These are phyloP conservation scores for Saccharomyces eubayanus DNA, from an alignment of 805 yeast species.

Conservation along the genomic window DNA sequence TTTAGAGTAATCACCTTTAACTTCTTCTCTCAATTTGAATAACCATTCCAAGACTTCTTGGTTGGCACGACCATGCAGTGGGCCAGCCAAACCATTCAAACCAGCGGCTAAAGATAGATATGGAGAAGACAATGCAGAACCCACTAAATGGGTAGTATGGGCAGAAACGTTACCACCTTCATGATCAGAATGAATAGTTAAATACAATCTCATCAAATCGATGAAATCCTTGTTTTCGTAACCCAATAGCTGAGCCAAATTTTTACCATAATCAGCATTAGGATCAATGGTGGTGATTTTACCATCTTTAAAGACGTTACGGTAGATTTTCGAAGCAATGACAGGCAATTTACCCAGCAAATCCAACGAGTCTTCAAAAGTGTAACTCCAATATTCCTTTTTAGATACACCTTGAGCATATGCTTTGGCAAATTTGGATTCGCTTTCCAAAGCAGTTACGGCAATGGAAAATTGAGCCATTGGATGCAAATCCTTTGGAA, in stretches of 20 bases:
- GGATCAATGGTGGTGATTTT: conserved; percentile 45
- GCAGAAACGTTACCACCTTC: conserved; percentile 89
- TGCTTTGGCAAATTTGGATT: conserved; percentile 77
- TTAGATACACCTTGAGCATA: conserved; percentile 77
- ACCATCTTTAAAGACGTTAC: conserved; percentile 79
- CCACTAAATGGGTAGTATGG: conserved; percentile 78
- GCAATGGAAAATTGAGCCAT: conserved; percentile 88
- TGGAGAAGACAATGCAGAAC: conserved; percentile 75
- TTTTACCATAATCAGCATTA: conserved; percentile 57
- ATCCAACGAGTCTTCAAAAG: conserved; percentile 74
- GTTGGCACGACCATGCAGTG: conserved; percentile 81
- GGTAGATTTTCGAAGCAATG: conserved; percentile 77
- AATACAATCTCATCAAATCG: conserved; percentile 71
- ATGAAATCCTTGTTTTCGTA: conserved; percentile 60
- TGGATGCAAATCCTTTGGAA: conserved; percentile 74
- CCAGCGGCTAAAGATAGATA: conserved; percentile 75
- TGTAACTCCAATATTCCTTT: conserved; percentile 76
- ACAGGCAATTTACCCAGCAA: conserved; percentile 73
- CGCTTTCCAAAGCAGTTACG: conserved; percentile 70
- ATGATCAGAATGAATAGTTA: conserved; percentile 77
- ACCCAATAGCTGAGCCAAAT: conserved; percentile 51
- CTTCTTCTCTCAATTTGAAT: conserved; percentile 51
- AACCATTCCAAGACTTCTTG: conserved; percentile 83
- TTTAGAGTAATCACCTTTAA: conserved; percentile 57
- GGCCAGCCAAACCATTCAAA: conserved; percentile 79